Evolutionary conservation across 495 filamentous ascomycete species (phyloP).

Genomic region (Lentithecium fluviatile): DNA sequence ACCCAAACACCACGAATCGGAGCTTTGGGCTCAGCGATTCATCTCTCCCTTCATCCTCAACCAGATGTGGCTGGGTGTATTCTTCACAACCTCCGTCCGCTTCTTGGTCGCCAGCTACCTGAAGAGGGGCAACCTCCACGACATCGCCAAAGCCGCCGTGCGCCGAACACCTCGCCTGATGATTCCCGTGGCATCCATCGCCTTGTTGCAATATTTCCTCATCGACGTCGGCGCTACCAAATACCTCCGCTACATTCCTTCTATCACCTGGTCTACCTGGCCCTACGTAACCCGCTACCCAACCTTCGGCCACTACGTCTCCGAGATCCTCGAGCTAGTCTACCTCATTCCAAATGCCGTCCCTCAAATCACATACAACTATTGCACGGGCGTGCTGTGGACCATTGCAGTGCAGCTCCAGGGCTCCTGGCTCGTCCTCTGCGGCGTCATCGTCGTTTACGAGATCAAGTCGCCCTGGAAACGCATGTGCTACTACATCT

Average conservation of each 20-base stretch:
- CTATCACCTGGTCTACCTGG: slow-evolving; percentile 49
- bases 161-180: slow-evolving; percentile 44
- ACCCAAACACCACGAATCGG: slow-evolving; percentile 40
- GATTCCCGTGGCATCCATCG: slow-evolving; percentile 44
- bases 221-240: slow-evolving; percentile 44
- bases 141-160: slow-evolving; percentile 45
- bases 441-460: slow-evolving; percentile 43
- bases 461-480: slow-evolving; percentile 50
- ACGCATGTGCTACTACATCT: slow-evolving; percentile 45
- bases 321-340: slow-evolving; percentile 43
- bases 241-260: slow-evolving; percentile 46
- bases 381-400: slow-evolving; percentile 49
- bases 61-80: slow-evolving; percentile 46
- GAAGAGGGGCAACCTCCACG: slow-evolving; percentile 40
- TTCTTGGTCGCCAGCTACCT: slow-evolving; percentile 45
- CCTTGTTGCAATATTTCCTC: slow-evolving; percentile 47
- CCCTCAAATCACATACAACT: slow-evolving; percentile 47
- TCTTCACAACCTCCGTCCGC: slow-evolving; percentile 47
- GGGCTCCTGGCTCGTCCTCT: slow-evolving; percentile 43
- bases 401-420: slow-evolving; percentile 49
- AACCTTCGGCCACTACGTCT: slow-evolving; percentile 43
- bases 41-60: slow-evolving; percentile 46
- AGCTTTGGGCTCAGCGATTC: slow-evolving; percentile 41
- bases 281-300: slow-evolving; percentile 40
- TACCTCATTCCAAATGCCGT: slow-evolving; percentile 50